A percentile compares a stretch with the other conserved stretches of the same genome.
Evolutionary conservation across 2,329 filamentous ascomycete genomes (phyloP).

Genomic region (Clarireedia homoeocarpa): DNA sequence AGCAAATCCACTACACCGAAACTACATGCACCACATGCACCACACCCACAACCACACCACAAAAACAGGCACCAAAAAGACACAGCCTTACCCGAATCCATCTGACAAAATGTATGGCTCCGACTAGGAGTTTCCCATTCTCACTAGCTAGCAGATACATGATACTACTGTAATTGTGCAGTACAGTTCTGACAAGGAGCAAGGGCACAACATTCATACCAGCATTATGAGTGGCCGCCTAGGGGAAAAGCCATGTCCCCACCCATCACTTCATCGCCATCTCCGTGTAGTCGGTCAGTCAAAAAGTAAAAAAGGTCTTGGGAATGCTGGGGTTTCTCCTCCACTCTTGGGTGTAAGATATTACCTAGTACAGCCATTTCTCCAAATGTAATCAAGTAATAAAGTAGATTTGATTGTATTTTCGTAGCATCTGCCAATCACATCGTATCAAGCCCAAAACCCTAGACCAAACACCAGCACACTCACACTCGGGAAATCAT

Average conservation of each 20-base stretch:
- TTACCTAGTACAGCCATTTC: no score
- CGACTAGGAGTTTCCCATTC: not conserved
- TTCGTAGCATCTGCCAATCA: slow-evolving; percentile 5
- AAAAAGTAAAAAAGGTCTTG: no score
- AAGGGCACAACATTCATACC: not conserved
- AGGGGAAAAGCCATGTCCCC: not conserved
- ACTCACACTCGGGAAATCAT: not conserved
- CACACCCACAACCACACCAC: not conserved
- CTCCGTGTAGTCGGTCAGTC: slow-evolving; percentile 7
- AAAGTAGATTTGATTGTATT: not conserved
- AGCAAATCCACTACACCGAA: not conserved
- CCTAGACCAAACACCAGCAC: not conserved
- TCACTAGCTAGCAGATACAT: no score
- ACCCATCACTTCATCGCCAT: not conserved
- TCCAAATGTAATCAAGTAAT: not conserved
- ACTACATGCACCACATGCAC: not conserved
- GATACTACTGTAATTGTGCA: no score
- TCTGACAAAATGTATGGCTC: slow-evolving; percentile 10
- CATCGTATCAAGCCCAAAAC: not conserved
- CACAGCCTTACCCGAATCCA: slow-evolving; percentile 12
- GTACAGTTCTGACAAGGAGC: no score
- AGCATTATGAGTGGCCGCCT: slow-evolving; percentile 4
- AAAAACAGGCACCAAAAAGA: slow-evolving; percentile 6
- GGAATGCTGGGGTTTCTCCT: no score
- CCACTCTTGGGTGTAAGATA: no score